Percentiles rank a stretch among this genome's conserved stretches.
phyloP scores from a whole-genome alignment of 805 yeast genomes.

The Starmerella asiatica region DNA sequence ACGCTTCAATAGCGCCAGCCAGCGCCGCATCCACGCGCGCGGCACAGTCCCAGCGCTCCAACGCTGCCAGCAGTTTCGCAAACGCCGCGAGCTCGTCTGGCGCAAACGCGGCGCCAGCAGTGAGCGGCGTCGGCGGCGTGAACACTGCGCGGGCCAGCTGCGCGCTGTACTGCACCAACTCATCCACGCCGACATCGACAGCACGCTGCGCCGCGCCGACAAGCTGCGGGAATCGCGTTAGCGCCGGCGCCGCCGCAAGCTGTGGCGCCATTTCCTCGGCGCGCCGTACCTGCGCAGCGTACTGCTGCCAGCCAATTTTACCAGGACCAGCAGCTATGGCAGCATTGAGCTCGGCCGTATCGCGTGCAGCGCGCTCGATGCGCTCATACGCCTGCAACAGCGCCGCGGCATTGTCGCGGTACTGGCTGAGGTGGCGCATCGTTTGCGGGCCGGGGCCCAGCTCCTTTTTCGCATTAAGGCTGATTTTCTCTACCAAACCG shows the following conservation, averaged over 20 bases:
- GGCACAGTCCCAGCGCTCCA: slow-evolving; percentile 9
- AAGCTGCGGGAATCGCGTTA: slow-evolving; percentile 19
- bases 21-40: slow-evolving; percentile 20
- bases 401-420: slow-evolving; percentile 17
- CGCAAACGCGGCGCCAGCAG: too few species aligned
- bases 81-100: slow-evolving; percentile 26
- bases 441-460: slow-evolving; percentile 60
- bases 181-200: slow-evolving; percentile 7
- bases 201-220: slow-evolving; percentile 10
- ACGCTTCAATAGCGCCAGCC: slow-evolving; percentile 15
- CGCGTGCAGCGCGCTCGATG: slow-evolving; percentile 32
- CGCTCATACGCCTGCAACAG: slow-evolving; percentile 23
- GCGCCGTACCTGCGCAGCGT: slow-evolving; percentile 4
- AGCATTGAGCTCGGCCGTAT: slow-evolving; percentile 18
- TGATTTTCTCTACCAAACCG: slow-evolving; percentile 37
- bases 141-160: slow-evolving; percentile 32
- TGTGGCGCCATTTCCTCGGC: slow-evolving; percentile 5
- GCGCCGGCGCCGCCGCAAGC: slow-evolving; percentile 15
- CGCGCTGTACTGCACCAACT: slow-evolving; percentile 16
- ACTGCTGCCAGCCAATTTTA: slow-evolving; percentile 14
- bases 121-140: slow-evolving; percentile 29
- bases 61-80: slow-evolving; percentile 4
- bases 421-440: slow-evolving; percentile 36
- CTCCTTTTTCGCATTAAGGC: slow-evolving; percentile 44
- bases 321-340: slow-evolving; percentile 16